These are phyloP conservation scores for Tulasnella sp. DNA, from an alignment of 768 basidiomycete species.

Conservation along the genomic window DNA sequence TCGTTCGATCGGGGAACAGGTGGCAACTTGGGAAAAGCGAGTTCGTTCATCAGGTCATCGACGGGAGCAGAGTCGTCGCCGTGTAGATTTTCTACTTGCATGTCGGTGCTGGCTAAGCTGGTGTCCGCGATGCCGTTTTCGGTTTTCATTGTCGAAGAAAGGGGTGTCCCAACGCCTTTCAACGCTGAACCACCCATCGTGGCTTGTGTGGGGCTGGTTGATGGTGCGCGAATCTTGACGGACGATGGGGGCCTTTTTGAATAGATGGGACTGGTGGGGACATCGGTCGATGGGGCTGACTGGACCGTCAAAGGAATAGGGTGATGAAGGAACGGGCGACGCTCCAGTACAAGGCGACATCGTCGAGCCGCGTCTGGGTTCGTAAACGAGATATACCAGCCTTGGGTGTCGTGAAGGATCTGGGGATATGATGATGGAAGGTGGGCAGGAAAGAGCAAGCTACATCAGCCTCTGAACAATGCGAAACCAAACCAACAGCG, in stretches of 20 bases:
- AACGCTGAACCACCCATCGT: neutral
- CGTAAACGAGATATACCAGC: constrained; percentile 79
- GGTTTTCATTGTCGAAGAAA: neutral
- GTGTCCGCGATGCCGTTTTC: neutral
- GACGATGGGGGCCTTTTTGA: neutral
- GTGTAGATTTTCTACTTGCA: neutral
- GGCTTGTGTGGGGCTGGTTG: neutral
- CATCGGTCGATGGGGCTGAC: constrained; percentile 38
- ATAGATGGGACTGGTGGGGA: constrained; percentile 36
- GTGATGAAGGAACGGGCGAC: constrained; percentile 28
- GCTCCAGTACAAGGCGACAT: constrained; percentile 59
- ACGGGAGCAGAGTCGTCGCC: neutral
- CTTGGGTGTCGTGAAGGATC: constrained; percentile 65
- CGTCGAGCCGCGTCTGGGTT: constrained; percentile 55
- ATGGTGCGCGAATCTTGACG: neutral
- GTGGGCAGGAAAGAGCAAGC: neutral
- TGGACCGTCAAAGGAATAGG: constrained; percentile 32
- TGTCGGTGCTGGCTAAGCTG: neutral
- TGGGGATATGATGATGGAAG: constrained; percentile 34
- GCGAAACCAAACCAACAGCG: neutral
- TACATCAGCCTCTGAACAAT: neutral
- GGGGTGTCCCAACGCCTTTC: neutral
- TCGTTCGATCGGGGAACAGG: neutral
- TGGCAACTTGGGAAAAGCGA: neutral
- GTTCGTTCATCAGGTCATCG: neutral